Base-by-base conservation (phyloP, 2,329 filamentous ascomycete species). In the Microcera coccophila region DNA sequence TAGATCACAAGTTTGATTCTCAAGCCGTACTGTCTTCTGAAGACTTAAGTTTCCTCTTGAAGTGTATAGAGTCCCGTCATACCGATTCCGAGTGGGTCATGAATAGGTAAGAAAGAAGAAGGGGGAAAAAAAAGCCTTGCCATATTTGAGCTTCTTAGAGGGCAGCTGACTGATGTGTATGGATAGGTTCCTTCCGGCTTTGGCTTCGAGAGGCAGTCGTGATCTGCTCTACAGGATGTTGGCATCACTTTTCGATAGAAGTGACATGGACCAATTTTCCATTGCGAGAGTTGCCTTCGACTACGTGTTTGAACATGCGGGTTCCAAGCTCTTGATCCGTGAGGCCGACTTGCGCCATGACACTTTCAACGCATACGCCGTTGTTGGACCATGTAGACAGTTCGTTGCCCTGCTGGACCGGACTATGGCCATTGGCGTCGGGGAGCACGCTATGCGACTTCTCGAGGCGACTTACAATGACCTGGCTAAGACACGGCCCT, bases 1-100 rank as follows among this genome's bases (percentile, higher is more conserved):
- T 32, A 2, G 35, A 51, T 1, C 26, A 38, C 20, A 49, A 49
- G 22, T 21, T 52, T 20, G 9, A 36, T 9, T 15, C 24, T 3
- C n/a, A n/a, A n/a, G n/a, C n/a, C n/a, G n/a, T n/a, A 19, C 46
- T 12, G 7, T 24, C 17, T n/a, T 17, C 43, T 40, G 48, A 38
- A 12, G 15, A 3, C 28, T 3, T n/a, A 15, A 16, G 39, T 48
- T 17, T 2, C 8, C n/a, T 3, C 1, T 17, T 50, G 41, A 10
- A 12, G 50, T n/a, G 9, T 29, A 4, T 4, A 11, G 1, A 19
- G 12, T 26, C 17, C 48, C 5, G 24, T 10, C 38, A 19, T n/a
- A 17, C 3, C 15, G 19, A 43, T 31, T 26, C 14, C 2, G 20
- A 41, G 31, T 52, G 42, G 35, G 20, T 43, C 26, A 2, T 42